These are phyloP conservation scores for Umbelopsis vinacea DNA, from an alignment of 192 early-diverging fungal genomes.

Conservation along the genomic window DNA sequence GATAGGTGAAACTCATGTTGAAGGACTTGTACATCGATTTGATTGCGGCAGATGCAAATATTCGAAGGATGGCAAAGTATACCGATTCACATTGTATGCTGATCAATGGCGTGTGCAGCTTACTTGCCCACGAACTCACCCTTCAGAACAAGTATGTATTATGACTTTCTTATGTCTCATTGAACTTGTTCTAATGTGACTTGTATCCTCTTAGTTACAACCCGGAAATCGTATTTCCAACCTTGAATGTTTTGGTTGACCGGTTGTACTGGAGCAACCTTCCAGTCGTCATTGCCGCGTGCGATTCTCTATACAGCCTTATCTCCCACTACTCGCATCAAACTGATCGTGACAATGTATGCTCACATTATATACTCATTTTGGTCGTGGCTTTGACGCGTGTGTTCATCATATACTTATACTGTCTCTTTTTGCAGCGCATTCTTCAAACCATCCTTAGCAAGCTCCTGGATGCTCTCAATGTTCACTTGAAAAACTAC, in stretches of 20 bases:
- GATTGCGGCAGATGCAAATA: constrained; percentile 25
- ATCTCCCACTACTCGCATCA: constrained; percentile 59
- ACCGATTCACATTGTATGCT: constrained; percentile 48
- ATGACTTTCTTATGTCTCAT: neutral
- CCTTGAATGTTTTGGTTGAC: constrained; percentile 65
- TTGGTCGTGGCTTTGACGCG: too few species aligned
- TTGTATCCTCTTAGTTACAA: constrained; percentile 37
- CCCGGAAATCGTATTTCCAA: constrained; percentile 56
- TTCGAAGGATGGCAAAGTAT: constrained; percentile 27
- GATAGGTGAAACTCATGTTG: constrained; percentile 39
- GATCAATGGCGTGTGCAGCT: constrained; percentile 35
- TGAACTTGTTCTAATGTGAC: constrained; percentile 30
- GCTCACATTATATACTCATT: neutral
- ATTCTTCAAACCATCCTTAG: constrained; percentile 64
- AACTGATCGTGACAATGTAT: constrained; percentile 60
- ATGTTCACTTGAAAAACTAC: constrained; percentile 66
- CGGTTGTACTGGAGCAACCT: constrained; percentile 67
- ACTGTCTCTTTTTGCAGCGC: constrained; percentile 29
- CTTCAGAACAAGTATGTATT: neutral
- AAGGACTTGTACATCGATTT: constrained; percentile 37
- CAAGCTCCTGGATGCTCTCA: constrained; percentile 68
- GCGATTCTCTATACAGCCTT: constrained; percentile 66
- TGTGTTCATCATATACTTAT: neutral
- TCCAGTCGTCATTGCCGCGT: constrained; percentile 62
- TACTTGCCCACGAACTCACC: neutral